Evolutionary conservation across 2,329 filamentous ascomycete genomes (phyloP).

Genomic region (Fusarium globosum): DNA sequence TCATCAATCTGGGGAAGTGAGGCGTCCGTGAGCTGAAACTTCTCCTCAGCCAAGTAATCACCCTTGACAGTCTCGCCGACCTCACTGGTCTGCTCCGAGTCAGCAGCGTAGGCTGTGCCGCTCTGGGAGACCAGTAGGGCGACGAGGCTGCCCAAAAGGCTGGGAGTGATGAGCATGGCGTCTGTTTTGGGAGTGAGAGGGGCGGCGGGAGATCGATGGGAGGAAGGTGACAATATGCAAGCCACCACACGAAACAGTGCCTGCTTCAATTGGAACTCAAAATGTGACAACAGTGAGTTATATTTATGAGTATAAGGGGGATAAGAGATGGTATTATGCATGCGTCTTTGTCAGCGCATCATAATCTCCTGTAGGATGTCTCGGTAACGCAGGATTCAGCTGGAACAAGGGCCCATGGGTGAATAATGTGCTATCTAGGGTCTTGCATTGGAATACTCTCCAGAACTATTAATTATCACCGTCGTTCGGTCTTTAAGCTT

Average conservation of each 20-base stretch:
- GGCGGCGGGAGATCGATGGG: not conserved
- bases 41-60: conserved; percentile 31
- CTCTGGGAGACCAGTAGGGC: conserved; percentile 9
- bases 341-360: not conserved
- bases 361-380: not conserved
- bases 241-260: not conserved
- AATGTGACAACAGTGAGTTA: not conserved
- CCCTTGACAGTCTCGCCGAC: conserved; percentile 24
- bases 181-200: not conserved
- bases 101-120: conserved; percentile 22
- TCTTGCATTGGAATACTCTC: not conserved
- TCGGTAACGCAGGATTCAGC: not conserved
- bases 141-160: conserved; percentile 12
- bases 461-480: not conserved
- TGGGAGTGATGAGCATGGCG: conserved; percentile 26
- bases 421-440: not conserved
- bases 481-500: not conserved
- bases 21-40: conserved; percentile 29
- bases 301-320: not conserved
- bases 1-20: conserved; percentile 23
- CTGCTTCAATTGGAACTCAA: not conserved
- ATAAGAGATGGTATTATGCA: not conserved
- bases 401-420: not conserved
- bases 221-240: not conserved
- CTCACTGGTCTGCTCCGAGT: not conserved